phyloP scores from a whole-genome alignment of 345 rosid genomes.

The Citrus cavaleriei region DNA sequence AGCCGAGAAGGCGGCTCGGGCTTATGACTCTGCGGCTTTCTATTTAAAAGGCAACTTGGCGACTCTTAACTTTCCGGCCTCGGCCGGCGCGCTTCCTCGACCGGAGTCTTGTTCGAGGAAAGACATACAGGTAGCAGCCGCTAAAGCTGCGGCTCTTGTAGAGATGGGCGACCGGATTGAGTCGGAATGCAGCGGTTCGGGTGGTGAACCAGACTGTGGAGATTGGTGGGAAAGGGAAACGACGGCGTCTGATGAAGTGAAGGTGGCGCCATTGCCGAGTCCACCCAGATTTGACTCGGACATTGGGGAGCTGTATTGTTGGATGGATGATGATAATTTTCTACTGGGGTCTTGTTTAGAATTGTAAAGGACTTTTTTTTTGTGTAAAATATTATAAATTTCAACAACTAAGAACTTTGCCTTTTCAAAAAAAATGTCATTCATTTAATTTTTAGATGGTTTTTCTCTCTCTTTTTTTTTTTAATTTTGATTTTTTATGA shows the following conservation, averaged over 20 bases:
- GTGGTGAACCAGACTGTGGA: background rate
- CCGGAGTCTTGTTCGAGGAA: slow-evolving; percentile 22
- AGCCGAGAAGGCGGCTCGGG: slow-evolving; percentile 30
- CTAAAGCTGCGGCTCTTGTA: slow-evolving; percentile 15
- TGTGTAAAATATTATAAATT: background rate
- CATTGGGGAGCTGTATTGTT: slow-evolving; percentile 4
- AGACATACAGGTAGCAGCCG: slow-evolving; percentile 30
- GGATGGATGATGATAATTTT: slow-evolving; percentile 10
- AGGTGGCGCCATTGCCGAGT: background rate
- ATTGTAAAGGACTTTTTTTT: background rate
- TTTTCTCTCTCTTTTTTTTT: background rate
- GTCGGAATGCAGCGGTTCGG: background rate
- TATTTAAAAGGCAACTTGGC: slow-evolving; percentile 26
- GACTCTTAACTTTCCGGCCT: slow-evolving; percentile 25
- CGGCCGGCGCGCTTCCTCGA: slow-evolving; percentile 18
- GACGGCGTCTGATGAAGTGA: slow-evolving; percentile 10
- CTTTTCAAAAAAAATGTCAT: background rate
- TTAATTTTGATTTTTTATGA: too few species aligned
- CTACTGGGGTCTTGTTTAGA: background rate
- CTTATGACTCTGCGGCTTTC: slow-evolving; percentile 32
- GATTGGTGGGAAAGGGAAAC: background rate
- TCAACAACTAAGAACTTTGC: background rate
- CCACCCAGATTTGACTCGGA: slow-evolving; percentile 12
- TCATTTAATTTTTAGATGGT: background rate
- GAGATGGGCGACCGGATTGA: background rate